Evolutionary conservation across 1,284 basidiomycete species (phyloP).

Genomic region (Ganoderma sp.): DNA sequence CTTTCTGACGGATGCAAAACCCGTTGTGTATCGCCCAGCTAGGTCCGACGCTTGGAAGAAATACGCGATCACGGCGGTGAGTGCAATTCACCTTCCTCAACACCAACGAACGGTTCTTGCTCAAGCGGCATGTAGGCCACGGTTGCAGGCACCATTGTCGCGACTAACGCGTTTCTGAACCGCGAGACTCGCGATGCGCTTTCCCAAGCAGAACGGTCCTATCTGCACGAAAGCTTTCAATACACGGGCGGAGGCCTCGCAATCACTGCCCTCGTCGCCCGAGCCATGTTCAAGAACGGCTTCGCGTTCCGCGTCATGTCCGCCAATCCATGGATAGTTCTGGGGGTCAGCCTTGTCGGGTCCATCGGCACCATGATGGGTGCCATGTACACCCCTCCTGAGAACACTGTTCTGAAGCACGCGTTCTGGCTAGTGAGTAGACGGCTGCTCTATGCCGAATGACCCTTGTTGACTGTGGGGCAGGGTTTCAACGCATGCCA

Average conservation of each 20-base stretch:
- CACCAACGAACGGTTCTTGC: background rate
- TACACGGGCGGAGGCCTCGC: slow-evolving; percentile 85
- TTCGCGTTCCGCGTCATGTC: slow-evolving; percentile 81
- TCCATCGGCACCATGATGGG: slow-evolving; percentile 83
- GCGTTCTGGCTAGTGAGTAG: slow-evolving; percentile 74
- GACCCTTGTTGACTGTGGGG: slow-evolving; percentile 12
- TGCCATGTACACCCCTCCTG: slow-evolving; percentile 75
- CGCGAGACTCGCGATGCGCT: slow-evolving; percentile 78
- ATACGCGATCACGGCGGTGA: slow-evolving; percentile 56
- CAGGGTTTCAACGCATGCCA: slow-evolving; percentile 87
- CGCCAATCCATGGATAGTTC: slow-evolving; percentile 87
- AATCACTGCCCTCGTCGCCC: slow-evolving; percentile 80
- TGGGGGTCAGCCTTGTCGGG: slow-evolving; percentile 82
- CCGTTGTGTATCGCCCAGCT: slow-evolving; percentile 45
- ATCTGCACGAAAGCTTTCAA: slow-evolving; percentile 84
- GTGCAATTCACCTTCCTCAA: slow-evolving; percentile 30
- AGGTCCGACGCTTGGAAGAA: slow-evolving; percentile 54
- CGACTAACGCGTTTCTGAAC: slow-evolving; percentile 72
- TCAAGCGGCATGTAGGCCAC: slow-evolving; percentile 52
- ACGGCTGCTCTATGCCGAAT: background rate
- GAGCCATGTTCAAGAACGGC: slow-evolving; percentile 79
- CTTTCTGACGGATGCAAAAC: slow-evolving; percentile 50
- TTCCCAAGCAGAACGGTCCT: slow-evolving; percentile 63
- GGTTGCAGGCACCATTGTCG: slow-evolving; percentile 71
- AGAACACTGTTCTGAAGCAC: slow-evolving; percentile 75